These are phyloP conservation scores for Mrakia gelida DNA, from an alignment of 768 basidiomycete genomes.

Conservation along the genomic window DNA sequence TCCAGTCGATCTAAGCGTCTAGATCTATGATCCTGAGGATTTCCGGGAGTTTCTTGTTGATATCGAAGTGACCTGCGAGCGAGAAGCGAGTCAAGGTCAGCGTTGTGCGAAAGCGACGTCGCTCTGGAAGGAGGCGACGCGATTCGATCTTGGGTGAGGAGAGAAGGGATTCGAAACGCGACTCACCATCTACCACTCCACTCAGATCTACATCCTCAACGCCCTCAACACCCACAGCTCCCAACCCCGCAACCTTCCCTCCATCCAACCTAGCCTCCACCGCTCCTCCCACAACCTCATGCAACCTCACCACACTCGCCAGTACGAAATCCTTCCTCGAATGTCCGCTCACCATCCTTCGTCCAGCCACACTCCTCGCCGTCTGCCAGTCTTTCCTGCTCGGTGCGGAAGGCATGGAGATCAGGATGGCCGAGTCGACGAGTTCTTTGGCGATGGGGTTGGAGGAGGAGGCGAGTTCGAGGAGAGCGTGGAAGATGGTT, in stretches of 20 bases:
- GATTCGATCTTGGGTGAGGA: no score
- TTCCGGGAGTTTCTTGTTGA: constrained; percentile 19
- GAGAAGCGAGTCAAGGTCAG: background rate
- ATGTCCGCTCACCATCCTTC: constrained; percentile 47
- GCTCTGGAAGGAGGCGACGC: no score
- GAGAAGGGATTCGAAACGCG: no score
- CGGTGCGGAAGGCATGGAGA: constrained; percentile 48
- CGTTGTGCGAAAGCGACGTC: no score
- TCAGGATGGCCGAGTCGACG: constrained; percentile 49
- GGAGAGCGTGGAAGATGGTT: constrained; percentile 44
- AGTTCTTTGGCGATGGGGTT: constrained; percentile 38
- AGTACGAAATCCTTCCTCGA: constrained; percentile 46
- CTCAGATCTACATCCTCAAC: constrained; percentile 46
- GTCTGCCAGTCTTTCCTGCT: constrained; percentile 44
- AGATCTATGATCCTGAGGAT: constrained; percentile 23
- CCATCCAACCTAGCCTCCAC: constrained; percentile 41
- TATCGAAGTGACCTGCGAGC: constrained; percentile 15
- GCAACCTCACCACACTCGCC: constrained; percentile 46
- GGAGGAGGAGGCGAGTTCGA: constrained; percentile 40
- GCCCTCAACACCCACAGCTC: constrained; percentile 41
- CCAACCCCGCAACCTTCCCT: constrained; percentile 43
- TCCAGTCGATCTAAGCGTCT: background rate
- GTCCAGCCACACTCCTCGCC: constrained; percentile 43
- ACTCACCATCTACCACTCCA: constrained; percentile 41
- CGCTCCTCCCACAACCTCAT: constrained; percentile 46